Percentiles rank a stretch among this genome's conserved stretches.
Evolutionary conservation across 1,139 yeast genomes (phyloP).

Genomic region (Geotrichum candidum): DNA sequence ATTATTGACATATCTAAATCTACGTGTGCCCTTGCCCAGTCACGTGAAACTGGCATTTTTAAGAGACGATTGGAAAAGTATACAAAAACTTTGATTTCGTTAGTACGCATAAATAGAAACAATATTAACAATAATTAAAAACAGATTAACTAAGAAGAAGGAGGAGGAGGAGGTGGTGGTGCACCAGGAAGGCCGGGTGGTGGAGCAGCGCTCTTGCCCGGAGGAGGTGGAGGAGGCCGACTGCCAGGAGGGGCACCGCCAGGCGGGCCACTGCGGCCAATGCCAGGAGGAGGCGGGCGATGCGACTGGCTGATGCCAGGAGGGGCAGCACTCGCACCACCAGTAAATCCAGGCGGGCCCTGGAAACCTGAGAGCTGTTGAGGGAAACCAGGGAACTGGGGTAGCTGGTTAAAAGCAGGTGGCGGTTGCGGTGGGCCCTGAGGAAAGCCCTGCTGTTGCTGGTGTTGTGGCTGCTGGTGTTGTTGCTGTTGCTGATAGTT

Average conservation of each 20-base stretch:
- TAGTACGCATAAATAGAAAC: background rate
- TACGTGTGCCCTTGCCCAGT: background rate
- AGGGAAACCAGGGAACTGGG: conserved; percentile 11
- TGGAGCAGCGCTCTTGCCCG: conserved; percentile 22
- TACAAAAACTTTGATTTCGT: background rate
- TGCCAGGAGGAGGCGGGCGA: conserved; percentile 24
- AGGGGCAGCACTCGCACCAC: conserved; percentile 20
- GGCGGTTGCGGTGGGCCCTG: conserved; percentile 9
- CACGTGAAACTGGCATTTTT: background rate
- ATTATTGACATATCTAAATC: background rate
- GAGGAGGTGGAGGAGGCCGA: conserved; percentile 26
- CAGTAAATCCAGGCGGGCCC: conserved; percentile 18
- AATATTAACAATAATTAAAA: background rate
- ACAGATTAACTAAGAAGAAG: background rate
- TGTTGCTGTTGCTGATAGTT: conserved; percentile 11
- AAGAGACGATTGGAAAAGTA: background rate
- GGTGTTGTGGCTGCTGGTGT: conserved; percentile 7
- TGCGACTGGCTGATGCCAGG: conserved; percentile 27
- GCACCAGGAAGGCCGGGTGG: conserved; percentile 19
- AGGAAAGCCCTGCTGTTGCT: conserved; percentile 4
- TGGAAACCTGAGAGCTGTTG: conserved; percentile 16
- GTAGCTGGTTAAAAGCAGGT: conserved; percentile 2
- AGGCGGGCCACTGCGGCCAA: conserved; percentile 28
- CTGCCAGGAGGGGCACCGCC: conserved; percentile 2
- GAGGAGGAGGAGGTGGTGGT: conserved; percentile 17